Conservation (phyloP, 2,329 filamentous ascomycete species). For the Exophiala calicioides region DNA sequence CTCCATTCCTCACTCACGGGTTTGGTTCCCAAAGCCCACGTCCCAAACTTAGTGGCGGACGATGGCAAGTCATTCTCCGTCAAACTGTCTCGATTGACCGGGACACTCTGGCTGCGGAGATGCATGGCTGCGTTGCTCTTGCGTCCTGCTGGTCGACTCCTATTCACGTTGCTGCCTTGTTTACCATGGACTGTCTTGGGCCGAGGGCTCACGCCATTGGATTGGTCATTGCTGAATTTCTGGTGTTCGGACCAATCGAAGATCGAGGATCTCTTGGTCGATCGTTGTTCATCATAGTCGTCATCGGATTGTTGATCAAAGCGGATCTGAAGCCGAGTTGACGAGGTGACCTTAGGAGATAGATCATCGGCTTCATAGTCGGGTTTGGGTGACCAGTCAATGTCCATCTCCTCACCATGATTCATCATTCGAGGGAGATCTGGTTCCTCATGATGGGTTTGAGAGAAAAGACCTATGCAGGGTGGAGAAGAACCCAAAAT, state of each 20-base stretch:
- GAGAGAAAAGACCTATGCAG: slow-evolving; percentile 8
- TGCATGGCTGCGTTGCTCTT: slow-evolving; percentile 62
- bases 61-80: slow-evolving; percentile 52
- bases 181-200: slow-evolving; percentile 66
- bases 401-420: slow-evolving; percentile 23
- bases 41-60: slow-evolving; percentile 61
- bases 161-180: slow-evolving; percentile 57
- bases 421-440: slow-evolving; percentile 24
- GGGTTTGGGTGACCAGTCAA: slow-evolving; percentile 29
- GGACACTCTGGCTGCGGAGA: slow-evolving; percentile 67
- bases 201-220: slow-evolving; percentile 54
- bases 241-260: slow-evolving; percentile 67
- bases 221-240: slow-evolving; percentile 53
- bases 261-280: slow-evolving; percentile 54
- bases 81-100: slow-evolving; percentile 55
- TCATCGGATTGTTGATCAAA: slow-evolving; percentile 22
- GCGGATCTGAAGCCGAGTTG: slow-evolving; percentile 11
- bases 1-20: slow-evolving; percentile 69
- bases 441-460: slow-evolving; percentile 15
- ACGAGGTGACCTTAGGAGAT: background rate
- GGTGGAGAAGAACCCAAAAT: slow-evolving; percentile 24
- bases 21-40: slow-evolving; percentile 67
- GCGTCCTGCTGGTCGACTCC: slow-evolving; percentile 59
- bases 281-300: slow-evolving; percentile 31
- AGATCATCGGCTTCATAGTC: slow-evolving; percentile 1